Conservation (phyloP, 495 filamentous ascomycete species). For the Rostrohypoxylon terebratum region DNA sequence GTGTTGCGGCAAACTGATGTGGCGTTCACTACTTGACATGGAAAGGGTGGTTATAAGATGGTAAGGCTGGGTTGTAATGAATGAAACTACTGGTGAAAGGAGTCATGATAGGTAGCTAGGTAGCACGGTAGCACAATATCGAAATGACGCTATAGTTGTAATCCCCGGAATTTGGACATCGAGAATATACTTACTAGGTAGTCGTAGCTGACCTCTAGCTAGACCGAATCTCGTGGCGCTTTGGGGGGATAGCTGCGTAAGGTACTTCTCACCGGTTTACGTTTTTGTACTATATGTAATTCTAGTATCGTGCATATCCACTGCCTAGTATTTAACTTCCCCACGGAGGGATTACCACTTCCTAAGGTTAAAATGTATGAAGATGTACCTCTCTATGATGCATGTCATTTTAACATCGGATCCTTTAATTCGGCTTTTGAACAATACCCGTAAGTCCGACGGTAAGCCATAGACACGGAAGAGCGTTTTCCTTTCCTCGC, state of each 20-base stretch:
- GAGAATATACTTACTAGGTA: neutral
- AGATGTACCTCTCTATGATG: neutral
- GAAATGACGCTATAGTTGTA: neutral
- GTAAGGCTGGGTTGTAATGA: conserved; percentile 3
- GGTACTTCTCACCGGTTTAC: conserved; percentile 18
- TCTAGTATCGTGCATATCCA: conserved; percentile 15
- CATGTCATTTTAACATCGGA: neutral
- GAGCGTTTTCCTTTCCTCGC: neutral
- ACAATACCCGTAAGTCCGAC: conserved; percentile 22
- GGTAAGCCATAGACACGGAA: conserved; percentile 19
- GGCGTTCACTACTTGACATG: neutral
- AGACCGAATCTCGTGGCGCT: neutral
- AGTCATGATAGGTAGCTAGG: conserved; percentile 9
- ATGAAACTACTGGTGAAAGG: neutral
- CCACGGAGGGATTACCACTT: conserved; percentile 29
- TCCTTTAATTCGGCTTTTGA: conserved; percentile 27
- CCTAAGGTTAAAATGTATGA: neutral
- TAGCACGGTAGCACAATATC: neutral
- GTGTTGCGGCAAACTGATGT: conserved; percentile 18
- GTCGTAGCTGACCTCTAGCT: conserved; percentile 4
- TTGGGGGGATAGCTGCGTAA: neutral
- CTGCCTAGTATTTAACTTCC: conserved; percentile 9
- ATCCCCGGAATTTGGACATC: neutral
- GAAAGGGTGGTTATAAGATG: conserved; percentile 9
- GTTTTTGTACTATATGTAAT: conserved; percentile 14